These are phyloP conservation scores for Aspergillus quadricinctus DNA, from an alignment of 2,329 filamentous ascomycete genomes.

Conservation along the genomic window DNA sequence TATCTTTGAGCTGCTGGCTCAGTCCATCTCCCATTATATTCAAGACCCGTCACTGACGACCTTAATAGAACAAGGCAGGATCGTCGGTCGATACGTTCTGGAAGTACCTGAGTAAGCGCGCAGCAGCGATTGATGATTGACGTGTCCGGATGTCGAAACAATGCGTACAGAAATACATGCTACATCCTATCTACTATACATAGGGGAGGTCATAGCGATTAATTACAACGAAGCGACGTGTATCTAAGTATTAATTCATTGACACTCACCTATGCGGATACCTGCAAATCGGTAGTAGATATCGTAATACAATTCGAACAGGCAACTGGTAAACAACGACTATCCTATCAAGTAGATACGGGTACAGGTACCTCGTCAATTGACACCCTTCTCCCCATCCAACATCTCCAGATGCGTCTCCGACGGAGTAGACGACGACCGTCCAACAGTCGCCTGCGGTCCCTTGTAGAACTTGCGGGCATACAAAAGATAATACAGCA, in stretches of 20 bases:
- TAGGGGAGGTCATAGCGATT: too few relatives aligned
- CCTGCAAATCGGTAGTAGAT: not conserved
- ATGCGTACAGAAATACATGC: too few relatives aligned
- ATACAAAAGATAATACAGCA: slow-evolving; percentile 53
- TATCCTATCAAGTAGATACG: too few relatives aligned
- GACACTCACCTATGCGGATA: not conserved
- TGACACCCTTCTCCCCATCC: not conserved
- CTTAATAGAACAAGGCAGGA: slow-evolving; percentile 34
- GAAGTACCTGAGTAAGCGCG: slow-evolving; percentile 36
- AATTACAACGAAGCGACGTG: not conserved
- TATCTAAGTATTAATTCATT: not conserved
- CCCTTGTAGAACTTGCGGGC: slow-evolving; percentile 59
- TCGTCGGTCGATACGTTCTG: slow-evolving; percentile 42
- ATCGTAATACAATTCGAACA: too few relatives aligned
- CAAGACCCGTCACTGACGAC: slow-evolving; percentile 13
- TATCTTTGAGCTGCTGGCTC: slow-evolving; percentile 71
- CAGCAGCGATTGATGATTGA: too few relatives aligned
- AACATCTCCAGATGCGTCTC: not conserved
- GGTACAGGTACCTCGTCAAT: not conserved
- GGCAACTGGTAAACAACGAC: not conserved
- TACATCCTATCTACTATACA: too few relatives aligned
- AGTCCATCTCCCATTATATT: slow-evolving; percentile 10
- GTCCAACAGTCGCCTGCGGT: slow-evolving; percentile 54
- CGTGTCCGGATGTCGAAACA: too few relatives aligned
- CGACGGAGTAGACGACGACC: slow-evolving; percentile 9